Evolutionary conservation across 495 filamentous ascomycete species (phyloP), one percentile per base, ranked within the genome.

Genomic region (Hypoxylon lenormandii): DNA sequence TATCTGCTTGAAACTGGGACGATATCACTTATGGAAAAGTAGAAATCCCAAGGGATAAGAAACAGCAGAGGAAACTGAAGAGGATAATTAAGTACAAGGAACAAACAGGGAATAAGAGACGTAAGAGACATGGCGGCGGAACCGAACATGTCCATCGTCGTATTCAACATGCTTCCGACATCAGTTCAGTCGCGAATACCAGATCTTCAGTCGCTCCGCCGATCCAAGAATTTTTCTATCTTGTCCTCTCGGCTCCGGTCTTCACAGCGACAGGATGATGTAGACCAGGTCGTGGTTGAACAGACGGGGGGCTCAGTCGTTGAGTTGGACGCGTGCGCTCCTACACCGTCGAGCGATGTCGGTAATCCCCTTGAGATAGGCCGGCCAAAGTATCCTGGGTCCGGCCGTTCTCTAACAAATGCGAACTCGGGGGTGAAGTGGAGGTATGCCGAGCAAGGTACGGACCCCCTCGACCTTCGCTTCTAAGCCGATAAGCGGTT

Each of bases 381-480:
- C 6, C 45, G 26, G 3, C 21, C 38, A 50, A 53, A 49, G 13
- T 8, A 52, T 12, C 49, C 37, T 22, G 12, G 15, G 10, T n/a
- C 40, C 22, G 53, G 50, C 8, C 8, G 40, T n/a, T 37, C n/a
- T 15, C 36, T 53, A 23, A 19, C 60, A 1, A 53, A 28, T 47
- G 16, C 23, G 5, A 46, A 21, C n/a, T 70, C 74, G 19, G 73
- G 73, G 0, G 67, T 79, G 30, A 72, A 73, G 26, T 78, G 76
- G 76, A 68, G 54, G 33, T 75, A 76, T 66, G 76, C 72, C 1
- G 62, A 55, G 12, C 76, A 78, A 75, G 76, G 76, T 78, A 66
- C 28, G 70, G 48, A 60, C 8, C 13, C 51, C 45, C 16, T 13
- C 7, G 37, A n/a, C 16, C 4, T 13, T 45, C 18, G 12, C 12